Evolutionary conservation across 805 yeast genomes (phyloP).

Genomic region (Candida vaughaniae): DNA sequence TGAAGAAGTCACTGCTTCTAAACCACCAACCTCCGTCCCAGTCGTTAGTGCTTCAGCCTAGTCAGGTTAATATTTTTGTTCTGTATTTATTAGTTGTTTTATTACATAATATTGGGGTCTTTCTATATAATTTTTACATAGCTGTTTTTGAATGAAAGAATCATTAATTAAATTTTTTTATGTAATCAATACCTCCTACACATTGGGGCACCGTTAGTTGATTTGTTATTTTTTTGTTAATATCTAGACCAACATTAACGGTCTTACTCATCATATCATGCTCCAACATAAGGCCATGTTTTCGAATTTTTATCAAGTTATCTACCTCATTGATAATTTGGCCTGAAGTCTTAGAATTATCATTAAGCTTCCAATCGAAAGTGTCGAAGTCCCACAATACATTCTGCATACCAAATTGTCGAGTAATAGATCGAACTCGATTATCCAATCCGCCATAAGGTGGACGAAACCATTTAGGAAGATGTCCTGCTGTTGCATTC

Average conservation of each 20-base stretch:
- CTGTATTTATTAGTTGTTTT: neutral
- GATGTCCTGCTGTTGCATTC: conserved; percentile 86
- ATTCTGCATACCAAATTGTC: conserved; percentile 83
- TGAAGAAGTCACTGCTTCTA: conserved; percentile 11
- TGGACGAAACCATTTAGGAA: conserved; percentile 94
- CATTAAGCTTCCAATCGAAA: conserved; percentile 77
- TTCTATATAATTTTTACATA: neutral
- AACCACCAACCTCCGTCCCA: conserved; percentile 10
- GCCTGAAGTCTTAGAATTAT: conserved; percentile 45
- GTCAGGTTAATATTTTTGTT: conserved; percentile 1
- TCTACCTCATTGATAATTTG: conserved; percentile 57
- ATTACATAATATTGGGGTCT: too few relatives aligned
- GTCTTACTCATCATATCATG: conserved; percentile 75
- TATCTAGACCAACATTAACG: conserved; percentile 64
- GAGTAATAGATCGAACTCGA: conserved; percentile 72
- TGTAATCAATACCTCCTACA: conserved; percentile 64
- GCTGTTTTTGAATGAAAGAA: neutral
- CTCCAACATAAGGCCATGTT: conserved; percentile 72
- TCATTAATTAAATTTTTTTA: conserved; percentile 35
- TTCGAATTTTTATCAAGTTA: conserved; percentile 43
- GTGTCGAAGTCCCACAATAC: conserved; percentile 93
- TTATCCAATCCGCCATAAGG: conserved; percentile 96
- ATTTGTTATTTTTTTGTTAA: conserved; percentile 52
- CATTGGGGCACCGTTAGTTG: conserved; percentile 82
- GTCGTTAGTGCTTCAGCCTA: conserved; percentile 26